Evolutionary conservation across 1,139 yeast genomes (phyloP).

Genomic region (Yamadazyma friedrichii): DNA sequence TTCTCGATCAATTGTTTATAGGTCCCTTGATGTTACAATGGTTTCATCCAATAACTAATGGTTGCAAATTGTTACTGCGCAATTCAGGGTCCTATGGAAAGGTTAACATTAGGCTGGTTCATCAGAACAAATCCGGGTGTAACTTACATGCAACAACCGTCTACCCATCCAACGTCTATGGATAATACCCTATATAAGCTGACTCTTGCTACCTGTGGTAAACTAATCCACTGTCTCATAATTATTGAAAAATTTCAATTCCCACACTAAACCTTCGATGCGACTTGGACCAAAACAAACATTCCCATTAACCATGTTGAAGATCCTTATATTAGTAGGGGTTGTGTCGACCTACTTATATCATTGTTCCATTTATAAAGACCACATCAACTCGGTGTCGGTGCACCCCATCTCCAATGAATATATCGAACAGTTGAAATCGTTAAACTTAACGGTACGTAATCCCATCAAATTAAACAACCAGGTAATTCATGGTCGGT

Average conservation of each 20-base stretch:
- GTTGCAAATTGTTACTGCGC: too few relatives aligned
- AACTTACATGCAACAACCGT: too few relatives aligned
- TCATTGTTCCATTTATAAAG: conserved; percentile 9
- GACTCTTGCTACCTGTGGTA: conserved; percentile 4
- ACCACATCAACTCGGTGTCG: conserved; percentile 4
- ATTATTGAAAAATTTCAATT: conserved; percentile 1
- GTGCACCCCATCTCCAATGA: conserved; percentile 8
- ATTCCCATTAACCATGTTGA: conserved; percentile 9
- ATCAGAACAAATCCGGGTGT: too few relatives aligned
- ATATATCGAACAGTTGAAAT: conserved; percentile 8
- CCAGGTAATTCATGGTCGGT: conserved; percentile 58
- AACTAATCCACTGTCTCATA: too few relatives aligned
- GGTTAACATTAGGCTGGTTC: too few relatives aligned
- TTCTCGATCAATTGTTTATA: too few relatives aligned
- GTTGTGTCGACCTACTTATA: conserved; percentile 11
- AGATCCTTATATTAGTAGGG: conserved; percentile 6
- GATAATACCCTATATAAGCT: too few relatives aligned
- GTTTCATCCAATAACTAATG: too few relatives aligned
- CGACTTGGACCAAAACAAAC: neutral
- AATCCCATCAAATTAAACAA: conserved; percentile 30
- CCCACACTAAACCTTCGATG: neutral
- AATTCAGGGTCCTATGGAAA: too few relatives aligned
- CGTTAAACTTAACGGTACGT: conserved; percentile 29
- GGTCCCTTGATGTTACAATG: too few relatives aligned
- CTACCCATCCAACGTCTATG: too few relatives aligned